phyloP scores from a whole-genome alignment of 1,139 yeast genomes.

The Candida sojae region DNA sequence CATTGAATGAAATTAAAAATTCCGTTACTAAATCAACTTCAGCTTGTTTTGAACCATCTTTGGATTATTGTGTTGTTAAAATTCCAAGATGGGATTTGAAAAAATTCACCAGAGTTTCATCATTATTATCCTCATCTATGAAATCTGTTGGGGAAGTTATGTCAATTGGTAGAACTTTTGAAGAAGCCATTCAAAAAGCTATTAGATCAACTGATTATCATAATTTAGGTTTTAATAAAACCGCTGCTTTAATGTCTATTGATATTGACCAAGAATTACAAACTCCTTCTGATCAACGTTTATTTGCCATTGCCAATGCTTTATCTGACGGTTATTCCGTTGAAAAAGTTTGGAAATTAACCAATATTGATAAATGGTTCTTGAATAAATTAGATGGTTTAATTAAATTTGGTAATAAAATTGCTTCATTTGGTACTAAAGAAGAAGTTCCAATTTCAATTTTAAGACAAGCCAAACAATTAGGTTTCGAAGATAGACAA shows the following conservation, averaged over 20 bases:
- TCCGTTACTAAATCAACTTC: slow-evolving; percentile 95
- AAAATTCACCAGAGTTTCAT: slow-evolving; percentile 52
- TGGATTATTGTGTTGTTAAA: slow-evolving; percentile 95
- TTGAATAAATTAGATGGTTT: slow-evolving; percentile 78
- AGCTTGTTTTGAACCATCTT: slow-evolving; percentile 95
- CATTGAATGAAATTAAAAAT: slow-evolving; percentile 92
- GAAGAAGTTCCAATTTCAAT: slow-evolving; percentile 44
- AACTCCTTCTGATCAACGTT: slow-evolving; percentile 95
- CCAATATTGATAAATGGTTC: slow-evolving; percentile 96
- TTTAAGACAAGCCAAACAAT: slow-evolving; percentile 78
- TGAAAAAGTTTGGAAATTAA: slow-evolving; percentile 84
- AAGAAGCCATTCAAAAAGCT: slow-evolving; percentile 97
- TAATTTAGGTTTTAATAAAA: slow-evolving; percentile 82
- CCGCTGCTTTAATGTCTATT: slow-evolving; percentile 20
- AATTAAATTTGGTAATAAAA: slow-evolving; percentile 65
- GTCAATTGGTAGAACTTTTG: slow-evolving; percentile 98
- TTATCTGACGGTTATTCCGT: slow-evolving; percentile 83
- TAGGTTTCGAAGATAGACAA: slow-evolving; percentile 95
- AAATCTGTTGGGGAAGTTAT: slow-evolving; percentile 99
- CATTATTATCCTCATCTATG: slow-evolving; percentile 65
- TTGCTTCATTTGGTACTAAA: slow-evolving; percentile 58
- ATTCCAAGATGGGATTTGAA: slow-evolving; percentile 98
- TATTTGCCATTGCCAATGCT: slow-evolving; percentile 98
- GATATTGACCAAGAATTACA: slow-evolving; percentile 77
- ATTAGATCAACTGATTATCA: slow-evolving; percentile 95